A percentile compares a stretch with the other conserved stretches of the same genome.
phyloP scores from a whole-genome alignment of 495 filamentous ascomycete species.

The Xylona heveae region DNA sequence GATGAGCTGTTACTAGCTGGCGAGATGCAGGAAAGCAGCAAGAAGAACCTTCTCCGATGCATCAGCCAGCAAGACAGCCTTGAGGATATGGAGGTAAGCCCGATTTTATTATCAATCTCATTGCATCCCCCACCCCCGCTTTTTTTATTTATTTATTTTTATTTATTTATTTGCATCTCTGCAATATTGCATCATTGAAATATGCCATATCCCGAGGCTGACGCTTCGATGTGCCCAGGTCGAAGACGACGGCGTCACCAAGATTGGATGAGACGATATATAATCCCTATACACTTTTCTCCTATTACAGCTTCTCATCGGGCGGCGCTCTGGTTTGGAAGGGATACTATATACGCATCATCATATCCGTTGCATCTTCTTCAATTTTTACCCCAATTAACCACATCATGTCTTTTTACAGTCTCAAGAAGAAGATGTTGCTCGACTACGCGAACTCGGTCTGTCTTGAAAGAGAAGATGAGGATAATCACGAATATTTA shows the following conservation, averaged over 20 bases:
- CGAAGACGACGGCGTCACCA: slow-evolving; percentile 82
- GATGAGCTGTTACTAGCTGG: slow-evolving; percentile 91
- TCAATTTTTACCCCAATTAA: too few species aligned
- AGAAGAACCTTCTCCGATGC: slow-evolving; percentile 90
- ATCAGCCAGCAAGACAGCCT: slow-evolving; percentile 89
- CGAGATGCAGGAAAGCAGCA: slow-evolving; percentile 97
- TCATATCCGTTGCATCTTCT: too few species aligned
- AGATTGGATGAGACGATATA: too few species aligned
- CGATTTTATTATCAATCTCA: slow-evolving; percentile 2
- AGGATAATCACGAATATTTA: too few species aligned
- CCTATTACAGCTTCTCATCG: too few species aligned
- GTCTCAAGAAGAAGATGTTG: too few species aligned
- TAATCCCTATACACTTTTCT: too few species aligned
- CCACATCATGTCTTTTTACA: too few species aligned
- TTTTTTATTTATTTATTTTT: neutral
- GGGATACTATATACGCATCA: too few species aligned
- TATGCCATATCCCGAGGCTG: slow-evolving; percentile 32
- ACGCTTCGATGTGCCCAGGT: slow-evolving; percentile 43
- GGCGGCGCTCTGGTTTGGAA: too few species aligned
- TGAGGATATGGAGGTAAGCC: slow-evolving; percentile 92
- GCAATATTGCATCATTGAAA: slow-evolving; percentile 4
- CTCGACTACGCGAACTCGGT: too few species aligned
- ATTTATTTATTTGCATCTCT: slow-evolving; percentile 4
- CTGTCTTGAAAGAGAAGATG: too few species aligned
- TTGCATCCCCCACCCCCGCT: neutral